These are phyloP conservation scores for Limtongozyma cylindracea DNA, from an alignment of 805 yeast genomes.

Conservation along the genomic window DNA sequence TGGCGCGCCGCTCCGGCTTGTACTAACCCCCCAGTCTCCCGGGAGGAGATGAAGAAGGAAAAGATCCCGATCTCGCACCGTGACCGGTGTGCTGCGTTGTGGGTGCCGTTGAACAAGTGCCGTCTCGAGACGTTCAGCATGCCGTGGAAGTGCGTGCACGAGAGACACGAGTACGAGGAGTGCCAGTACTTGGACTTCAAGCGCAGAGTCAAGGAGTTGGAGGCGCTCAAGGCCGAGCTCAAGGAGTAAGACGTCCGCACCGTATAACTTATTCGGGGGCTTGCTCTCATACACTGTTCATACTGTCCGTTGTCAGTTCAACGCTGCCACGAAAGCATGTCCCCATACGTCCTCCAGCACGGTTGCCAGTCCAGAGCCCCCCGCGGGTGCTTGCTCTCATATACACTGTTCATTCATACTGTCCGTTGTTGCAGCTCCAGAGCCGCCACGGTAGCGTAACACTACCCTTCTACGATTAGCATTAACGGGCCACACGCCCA, in stretches of 20 bases:
- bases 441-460: too few relatives aligned
- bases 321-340: not conserved
- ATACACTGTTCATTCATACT: too few relatives aligned
- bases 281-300: not conserved
- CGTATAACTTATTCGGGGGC: too few relatives aligned
- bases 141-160: constrained; percentile 35
- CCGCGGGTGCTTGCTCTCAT: too few relatives aligned
- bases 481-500: too few relatives aligned
- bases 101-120: constrained; percentile 17
- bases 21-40: constrained; percentile 25
- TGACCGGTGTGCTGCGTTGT: constrained; percentile 54
- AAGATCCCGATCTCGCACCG: constrained; percentile 60
- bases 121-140: constrained; percentile 15
- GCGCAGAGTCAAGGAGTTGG: constrained; percentile 54
- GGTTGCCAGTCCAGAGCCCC: too few relatives aligned
- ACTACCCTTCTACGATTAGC: too few relatives aligned
- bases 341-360: not conserved
- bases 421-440: too few relatives aligned
- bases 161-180: constrained; percentile 66
- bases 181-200: constrained; percentile 65
- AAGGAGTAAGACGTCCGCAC: too few relatives aligned
- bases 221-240: constrained; percentile 20
- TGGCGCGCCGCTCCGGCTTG: not conserved
- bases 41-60: constrained; percentile 62
- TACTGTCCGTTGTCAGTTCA: not conserved